Conservation (phyloP, 192 early-diverging fungal genomes). For the Fimicolochytrium jonesii region DNA sequence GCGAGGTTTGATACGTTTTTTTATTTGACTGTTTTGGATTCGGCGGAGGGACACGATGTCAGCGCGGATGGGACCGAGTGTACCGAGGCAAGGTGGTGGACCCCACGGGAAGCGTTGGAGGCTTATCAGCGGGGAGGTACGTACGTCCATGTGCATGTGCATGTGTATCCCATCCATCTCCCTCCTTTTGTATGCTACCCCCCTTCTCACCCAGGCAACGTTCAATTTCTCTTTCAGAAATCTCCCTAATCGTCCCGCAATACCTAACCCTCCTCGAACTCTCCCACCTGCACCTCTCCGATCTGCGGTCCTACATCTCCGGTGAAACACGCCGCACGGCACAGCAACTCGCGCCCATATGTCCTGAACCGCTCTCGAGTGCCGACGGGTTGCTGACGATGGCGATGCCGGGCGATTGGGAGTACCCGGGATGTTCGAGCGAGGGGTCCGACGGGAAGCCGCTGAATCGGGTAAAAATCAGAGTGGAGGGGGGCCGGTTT, state of each 20-base stretch:
- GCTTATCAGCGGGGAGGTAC: conserved; percentile 34
- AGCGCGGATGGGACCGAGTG: conserved; percentile 64
- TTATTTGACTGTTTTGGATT: conserved; percentile 55
- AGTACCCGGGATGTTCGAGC: conserved; percentile 39
- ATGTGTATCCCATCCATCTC: not conserved
- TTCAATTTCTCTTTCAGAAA: conserved; percentile 5
- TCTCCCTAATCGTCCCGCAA: conserved; percentile 66
- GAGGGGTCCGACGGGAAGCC: too few relatives aligned
- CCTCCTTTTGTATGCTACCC: not conserved
- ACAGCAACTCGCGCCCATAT: not conserved
- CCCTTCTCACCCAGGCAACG: too few relatives aligned
- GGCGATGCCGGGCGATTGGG: conserved; percentile 42
- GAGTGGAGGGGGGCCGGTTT: too few relatives aligned
- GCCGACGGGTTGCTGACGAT: not conserved
- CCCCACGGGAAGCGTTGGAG: conserved; percentile 54
- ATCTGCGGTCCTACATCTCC: conserved; percentile 37
- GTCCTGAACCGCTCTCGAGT: not conserved
- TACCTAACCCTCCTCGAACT: conserved; percentile 55
- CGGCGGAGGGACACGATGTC: conserved; percentile 27
- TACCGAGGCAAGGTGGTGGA: conserved; percentile 59
- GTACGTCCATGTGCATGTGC: not conserved
- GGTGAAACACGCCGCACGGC: conserved; percentile 10
- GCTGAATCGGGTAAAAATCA: too few relatives aligned
- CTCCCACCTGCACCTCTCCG: conserved; percentile 40
- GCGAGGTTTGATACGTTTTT: conserved; percentile 66